Evolutionary conservation across 2,329 filamentous ascomycete species (phyloP), one percentile per base, ranked within the genome.

Genomic region (Pestalotiopsis sp.): DNA sequence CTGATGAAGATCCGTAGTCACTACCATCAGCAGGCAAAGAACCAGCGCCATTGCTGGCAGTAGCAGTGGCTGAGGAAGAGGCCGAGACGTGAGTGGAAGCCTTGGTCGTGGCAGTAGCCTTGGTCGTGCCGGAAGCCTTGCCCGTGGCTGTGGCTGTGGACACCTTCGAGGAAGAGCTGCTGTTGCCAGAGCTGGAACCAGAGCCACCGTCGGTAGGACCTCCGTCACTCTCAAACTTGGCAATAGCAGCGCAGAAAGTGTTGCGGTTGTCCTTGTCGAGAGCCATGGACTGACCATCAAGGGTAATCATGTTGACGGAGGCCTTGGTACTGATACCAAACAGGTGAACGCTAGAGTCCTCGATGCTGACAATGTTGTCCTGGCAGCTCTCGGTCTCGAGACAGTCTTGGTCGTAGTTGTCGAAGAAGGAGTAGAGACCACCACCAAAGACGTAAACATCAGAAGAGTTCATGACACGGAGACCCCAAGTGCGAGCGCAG

Each of bases 341-440:
- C 48, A 94, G 78, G 71, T 88, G 82, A 52, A 93, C 83, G 22
- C 78, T 77, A 64, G 84, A 92, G 75, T 87, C 86, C 78, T 94
- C 89, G 44, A 95, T 82, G 72, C 88, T 89, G 60, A 94, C 85
- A 81, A 96, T 94, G 80, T 94, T 91, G 68, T 90, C 84, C 80
- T 95, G 93, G 82, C 93, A 96, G 71, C 86, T 88, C 77, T 92
- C 86, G 10, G 84, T 84, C 48, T 80, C 78, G 17, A 94, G 85
- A 74, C 93, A 96, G 20, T 84, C 83, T 79, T 94, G 91, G 48
- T 81, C 82, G 80, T 95, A 95, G 84, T 94, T 93, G 78, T 95
- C 88, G 75, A 94, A 95, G 86, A 95, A 95, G 71, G 86, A 91
- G 85, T 95, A 95, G 68, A 94, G 81, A 30, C 92, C 92, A 4